Base-by-base conservation (phyloP, 2,329 filamentous ascomycete genomes). In the Trichoderma sp. region DNA sequence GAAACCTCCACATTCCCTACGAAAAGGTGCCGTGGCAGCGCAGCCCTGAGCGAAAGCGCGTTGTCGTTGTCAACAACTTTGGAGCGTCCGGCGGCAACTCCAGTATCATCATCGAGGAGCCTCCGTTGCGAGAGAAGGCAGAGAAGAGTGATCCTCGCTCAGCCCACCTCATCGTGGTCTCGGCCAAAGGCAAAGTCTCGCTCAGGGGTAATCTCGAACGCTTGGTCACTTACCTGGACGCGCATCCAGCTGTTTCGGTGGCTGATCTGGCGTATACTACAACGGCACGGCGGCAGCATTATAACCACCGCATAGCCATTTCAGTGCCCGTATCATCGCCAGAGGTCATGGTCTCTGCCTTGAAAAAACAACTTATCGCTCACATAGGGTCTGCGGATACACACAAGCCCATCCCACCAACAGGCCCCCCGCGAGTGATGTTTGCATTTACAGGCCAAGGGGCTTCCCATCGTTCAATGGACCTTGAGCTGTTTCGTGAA, bases 41-140 rank as follows among this genome's bases (percentile, higher is more conserved):
- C 8, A 47, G 7, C 16, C 3, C 37, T 3, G 35, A 59, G 4
- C 35, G 13, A 24, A 40, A 40, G 10, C 33, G 56, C 21, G 5
- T 40, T 2, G 55, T 8, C 14, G 29, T 57, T 5, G 47, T 82
- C 33, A 89, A 89, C 75, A 87, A 86, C 75, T 89, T 88, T 74
- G 82, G 79, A 66, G 82, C 78, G 4, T 69, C 85, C 10, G 87
- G 87, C 67, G 86, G 86, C 5, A 89, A 89, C 78, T 91, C 89
- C 4, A 87, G 88, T 33, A 76, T 92, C 49, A 77, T 91, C 7
- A 72, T 92, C 5, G 87, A 91, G 75, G 89, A 92, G 71, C 86
- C 81, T 74, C 89, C 89, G 86, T 75, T 89, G 55, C 83, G 86
- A 76, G 85, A 88, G 73, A 85, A 84, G 59, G 89, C 10, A 19